Percentiles rank a stretch among this genome's conserved stretches.
Conservation (phyloP, 2,329 filamentous ascomycete species). For the Colletotrichum lupini region DNA sequence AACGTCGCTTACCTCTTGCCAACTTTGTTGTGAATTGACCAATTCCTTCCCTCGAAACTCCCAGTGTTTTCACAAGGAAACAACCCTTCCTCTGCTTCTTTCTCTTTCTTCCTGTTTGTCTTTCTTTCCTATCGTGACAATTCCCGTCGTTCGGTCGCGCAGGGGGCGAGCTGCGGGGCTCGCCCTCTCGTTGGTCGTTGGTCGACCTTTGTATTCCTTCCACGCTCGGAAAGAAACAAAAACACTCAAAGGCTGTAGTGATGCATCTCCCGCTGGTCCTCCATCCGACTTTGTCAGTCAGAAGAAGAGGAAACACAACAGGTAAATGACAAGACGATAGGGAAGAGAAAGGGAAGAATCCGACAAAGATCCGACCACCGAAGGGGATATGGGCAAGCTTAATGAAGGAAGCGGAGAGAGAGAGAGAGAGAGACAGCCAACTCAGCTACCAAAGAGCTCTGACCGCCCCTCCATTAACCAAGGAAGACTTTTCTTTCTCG, state of each 20-base stretch:
- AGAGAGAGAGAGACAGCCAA: background rate
- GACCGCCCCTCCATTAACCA: conserved; percentile 31
- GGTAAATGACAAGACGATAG: background rate
- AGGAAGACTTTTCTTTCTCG: conserved; percentile 18
- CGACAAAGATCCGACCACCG: background rate
- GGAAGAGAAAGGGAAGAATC: background rate
- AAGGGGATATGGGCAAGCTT: conserved; percentile 12
- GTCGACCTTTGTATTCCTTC: background rate
- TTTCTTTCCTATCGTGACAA: background rate
- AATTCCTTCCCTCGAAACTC: background rate
- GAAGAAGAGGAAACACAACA: background rate
- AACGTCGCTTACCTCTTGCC: background rate
- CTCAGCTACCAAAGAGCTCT: conserved; percentile 2
- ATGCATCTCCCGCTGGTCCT: conserved; percentile 10
- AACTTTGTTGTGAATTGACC: background rate
- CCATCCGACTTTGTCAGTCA: conserved; percentile 10
- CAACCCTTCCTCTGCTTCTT: background rate
- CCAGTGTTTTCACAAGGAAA: too few species aligned
- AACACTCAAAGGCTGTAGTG: background rate
- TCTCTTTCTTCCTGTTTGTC: background rate
- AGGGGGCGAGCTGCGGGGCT: background rate
- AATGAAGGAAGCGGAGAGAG: conserved; percentile 5
- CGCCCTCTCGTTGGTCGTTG: background rate
- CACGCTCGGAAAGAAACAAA: conserved; percentile 1
- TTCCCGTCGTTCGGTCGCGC: background rate